These are phyloP conservation scores for Oleoguttula mirabilis DNA, from an alignment of 495 filamentous ascomycete species.

Conservation along the genomic window DNA sequence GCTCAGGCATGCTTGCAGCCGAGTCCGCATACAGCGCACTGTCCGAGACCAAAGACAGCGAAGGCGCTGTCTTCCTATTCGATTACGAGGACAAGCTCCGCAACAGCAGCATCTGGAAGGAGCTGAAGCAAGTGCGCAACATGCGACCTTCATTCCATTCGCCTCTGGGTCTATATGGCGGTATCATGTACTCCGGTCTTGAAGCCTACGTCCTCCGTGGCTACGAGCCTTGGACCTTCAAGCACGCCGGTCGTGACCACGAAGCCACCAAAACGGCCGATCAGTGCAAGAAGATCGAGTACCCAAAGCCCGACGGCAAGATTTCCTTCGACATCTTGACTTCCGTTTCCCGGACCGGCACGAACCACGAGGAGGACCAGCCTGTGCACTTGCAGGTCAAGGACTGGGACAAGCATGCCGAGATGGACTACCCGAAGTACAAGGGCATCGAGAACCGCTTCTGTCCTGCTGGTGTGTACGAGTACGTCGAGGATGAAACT, in stretches of 20 bases:
- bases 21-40: slow-evolving; percentile 76
- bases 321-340: slow-evolving; percentile 94
- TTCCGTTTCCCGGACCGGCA: slow-evolving; percentile 83
- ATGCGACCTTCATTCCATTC: slow-evolving; percentile 90
- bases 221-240: slow-evolving; percentile 81
- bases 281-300: slow-evolving; percentile 76
- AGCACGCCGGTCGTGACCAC: slow-evolving; percentile 62
- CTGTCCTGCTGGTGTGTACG: slow-evolving; percentile 97
- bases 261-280: slow-evolving; percentile 72
- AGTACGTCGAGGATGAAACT: slow-evolving; percentile 84
- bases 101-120: slow-evolving; percentile 79
- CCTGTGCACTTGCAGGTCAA: slow-evolving; percentile 87
- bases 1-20: slow-evolving; percentile 90
- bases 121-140: slow-evolving; percentile 90
- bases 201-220: slow-evolving; percentile 84
- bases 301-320: slow-evolving; percentile 90
- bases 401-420: slow-evolving; percentile 84
- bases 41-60: slow-evolving; percentile 35
- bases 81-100: slow-evolving; percentile 90
- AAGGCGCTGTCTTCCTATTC: slow-evolving; percentile 75
- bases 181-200: slow-evolving; percentile 83
- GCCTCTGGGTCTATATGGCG: slow-evolving; percentile 73
- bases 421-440: slow-evolving; percentile 71
- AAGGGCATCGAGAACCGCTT: slow-evolving; percentile 96
- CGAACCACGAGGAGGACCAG: slow-evolving; percentile 98